Evolutionary conservation across 129 eudicot genomes (phyloP), one percentile per base, ranked within the genome.

Genomic region (Saussurea involucrata): DNA sequence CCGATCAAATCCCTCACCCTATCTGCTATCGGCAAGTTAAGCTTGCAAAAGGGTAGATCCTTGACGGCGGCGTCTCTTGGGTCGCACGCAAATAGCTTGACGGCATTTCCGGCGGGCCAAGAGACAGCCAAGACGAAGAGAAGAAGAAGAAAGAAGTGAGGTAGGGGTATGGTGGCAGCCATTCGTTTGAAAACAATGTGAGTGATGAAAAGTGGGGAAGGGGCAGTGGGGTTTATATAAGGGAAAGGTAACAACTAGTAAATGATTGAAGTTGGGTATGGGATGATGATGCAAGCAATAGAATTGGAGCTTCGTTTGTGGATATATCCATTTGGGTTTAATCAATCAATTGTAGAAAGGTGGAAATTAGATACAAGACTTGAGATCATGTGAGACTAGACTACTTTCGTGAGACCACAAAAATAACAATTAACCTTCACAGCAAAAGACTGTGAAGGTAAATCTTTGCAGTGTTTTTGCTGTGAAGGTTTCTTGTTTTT

Each of bases 1-100:
- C 83, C 71, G 24, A 92, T 76, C 82, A 92, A 74, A 55, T 92
- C 97, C 42, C 69, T 82, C 78, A 80, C 92, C 44, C 97, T 81
- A 6, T 81, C 89, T 5, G 74, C 58, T 0, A 70, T 42, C 3
- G 85, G 75, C 25, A 89, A 58, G 3, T 71, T 70, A 17, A 80
- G 80, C 63, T 82, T 80, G 79, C 97, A 92, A 72, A 92, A 92
- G 3, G 86, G 77, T 37, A 87, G n/a, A 5, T 63, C 78, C 8
- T 72, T 87, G 2, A 83, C 81, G 40, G 74, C 82, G 12, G 40
- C 63, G 22, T 87, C 76, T 24, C 9, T 32, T 5, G 88, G 91
- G 69, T 86, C 86, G 49, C 97, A 91, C 0, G 97, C 97, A 46
- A 91, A 86, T 8, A 91, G 80, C 18, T 69, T 72, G 4, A 87